phyloP scores from a whole-genome alignment of 2,329 filamentous ascomycete species.

The Diaporthe citriasiana region DNA sequence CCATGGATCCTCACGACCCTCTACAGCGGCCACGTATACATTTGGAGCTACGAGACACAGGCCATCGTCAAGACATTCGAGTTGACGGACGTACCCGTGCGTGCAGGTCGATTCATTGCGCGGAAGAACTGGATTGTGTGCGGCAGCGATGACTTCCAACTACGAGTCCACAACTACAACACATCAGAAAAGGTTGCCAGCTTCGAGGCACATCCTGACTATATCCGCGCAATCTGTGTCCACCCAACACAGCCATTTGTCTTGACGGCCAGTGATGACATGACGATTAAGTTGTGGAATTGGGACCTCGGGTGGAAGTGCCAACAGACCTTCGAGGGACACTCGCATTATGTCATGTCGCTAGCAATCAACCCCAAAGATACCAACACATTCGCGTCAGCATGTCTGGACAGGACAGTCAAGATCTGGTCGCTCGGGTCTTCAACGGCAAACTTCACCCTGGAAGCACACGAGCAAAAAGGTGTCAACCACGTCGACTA shows the following conservation, averaged over 20 bases:
- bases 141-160: slow-evolving; percentile 91
- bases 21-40: slow-evolving; percentile 89
- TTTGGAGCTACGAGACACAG: slow-evolving; percentile 98
- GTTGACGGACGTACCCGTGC: slow-evolving; percentile 96
- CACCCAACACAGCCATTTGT: slow-evolving; percentile 97
- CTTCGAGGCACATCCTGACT: slow-evolving; percentile 98
- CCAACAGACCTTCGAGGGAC: slow-evolving; percentile 80
- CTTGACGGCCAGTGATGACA: slow-evolving; percentile 95
- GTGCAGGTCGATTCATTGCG: slow-evolving; percentile 95
- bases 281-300: slow-evolving; percentile 99
- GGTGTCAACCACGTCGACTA: slow-evolving; percentile 98
- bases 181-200: slow-evolving; percentile 98
- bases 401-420: slow-evolving; percentile 95
- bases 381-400: slow-evolving; percentile 91
- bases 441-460: slow-evolving; percentile 93
- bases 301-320: slow-evolving; percentile 99
- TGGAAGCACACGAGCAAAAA: slow-evolving; percentile 97
- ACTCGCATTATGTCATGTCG: slow-evolving; percentile 95
- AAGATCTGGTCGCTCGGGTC: slow-evolving; percentile 98
- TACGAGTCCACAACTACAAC: slow-evolving; percentile 98
- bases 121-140: slow-evolving; percentile 99
- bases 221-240: slow-evolving; percentile 96
- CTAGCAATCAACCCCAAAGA: slow-evolving; percentile 98
- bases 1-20: slow-evolving; percentile 44
- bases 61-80: slow-evolving; percentile 99